Evolutionary conservation across 768 basidiomycete species (phyloP).

Genomic region (Daedaleopsis sinensis): DNA sequence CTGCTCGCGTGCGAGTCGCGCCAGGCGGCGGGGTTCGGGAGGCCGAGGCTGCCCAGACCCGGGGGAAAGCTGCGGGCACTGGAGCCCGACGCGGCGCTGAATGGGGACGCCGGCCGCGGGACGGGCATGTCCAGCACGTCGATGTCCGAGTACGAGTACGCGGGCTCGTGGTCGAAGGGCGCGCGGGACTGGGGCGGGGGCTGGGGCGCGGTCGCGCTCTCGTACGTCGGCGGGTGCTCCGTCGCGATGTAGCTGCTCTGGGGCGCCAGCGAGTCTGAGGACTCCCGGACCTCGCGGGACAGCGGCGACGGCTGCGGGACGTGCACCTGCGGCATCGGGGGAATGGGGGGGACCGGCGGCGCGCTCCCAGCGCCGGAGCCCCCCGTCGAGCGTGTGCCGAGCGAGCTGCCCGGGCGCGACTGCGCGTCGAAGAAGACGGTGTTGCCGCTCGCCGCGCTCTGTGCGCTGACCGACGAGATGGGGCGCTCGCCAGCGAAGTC

Average conservation of each 20-base stretch:
- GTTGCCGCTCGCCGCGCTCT: slow-evolving; percentile 48
- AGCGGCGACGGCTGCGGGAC: slow-evolving; percentile 16
- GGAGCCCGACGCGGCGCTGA: slow-evolving; percentile 38
- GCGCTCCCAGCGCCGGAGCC: too few species aligned
- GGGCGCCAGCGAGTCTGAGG: neutral
- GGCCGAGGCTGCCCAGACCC: slow-evolving; percentile 36
- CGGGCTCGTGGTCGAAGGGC: slow-evolving; percentile 2
- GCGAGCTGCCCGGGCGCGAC: slow-evolving; percentile 49
- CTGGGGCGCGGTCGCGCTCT: slow-evolving; percentile 11
- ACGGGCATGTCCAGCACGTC: slow-evolving; percentile 61
- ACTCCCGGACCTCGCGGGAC: slow-evolving; percentile 11
- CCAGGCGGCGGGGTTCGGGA: slow-evolving; percentile 36
- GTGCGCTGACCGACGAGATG: slow-evolving; percentile 56
- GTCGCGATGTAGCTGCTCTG: neutral
- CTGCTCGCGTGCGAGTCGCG: slow-evolving; percentile 34
- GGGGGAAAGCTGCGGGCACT: slow-evolving; percentile 38
- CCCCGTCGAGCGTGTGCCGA: slow-evolving; percentile 22
- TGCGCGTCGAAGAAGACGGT: slow-evolving; percentile 67
- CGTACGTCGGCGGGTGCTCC: slow-evolving; percentile 24
- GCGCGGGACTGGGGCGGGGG: neutral
- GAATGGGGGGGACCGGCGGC: slow-evolving; percentile 17
- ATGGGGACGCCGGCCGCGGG: slow-evolving; percentile 58
- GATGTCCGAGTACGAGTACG: slow-evolving; percentile 24
- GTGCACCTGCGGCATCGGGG: slow-evolving; percentile 14
- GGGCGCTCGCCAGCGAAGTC: slow-evolving; percentile 44